Percentiles rank a stretch among this genome's conserved stretches.
Evolutionary conservation across 2,329 filamentous ascomycete genomes (phyloP).

Genomic region (Neonectria sp.): DNA sequence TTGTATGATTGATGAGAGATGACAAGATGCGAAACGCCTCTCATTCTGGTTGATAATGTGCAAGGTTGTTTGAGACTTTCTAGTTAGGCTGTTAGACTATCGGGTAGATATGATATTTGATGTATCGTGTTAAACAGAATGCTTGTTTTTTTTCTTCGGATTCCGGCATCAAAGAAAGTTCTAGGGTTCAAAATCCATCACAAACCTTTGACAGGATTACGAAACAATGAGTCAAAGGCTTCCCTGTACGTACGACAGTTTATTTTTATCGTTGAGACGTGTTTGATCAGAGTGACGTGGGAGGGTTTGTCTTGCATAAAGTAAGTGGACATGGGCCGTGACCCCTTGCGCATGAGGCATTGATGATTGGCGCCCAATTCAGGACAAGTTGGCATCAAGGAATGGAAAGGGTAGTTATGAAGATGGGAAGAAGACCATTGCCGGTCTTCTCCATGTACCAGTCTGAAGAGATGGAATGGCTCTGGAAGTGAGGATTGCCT

Average conservation of each 20-base stretch:
- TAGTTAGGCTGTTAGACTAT: background rate
- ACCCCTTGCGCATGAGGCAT: slow-evolving; percentile 31
- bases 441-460: background rate
- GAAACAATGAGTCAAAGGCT: background rate
- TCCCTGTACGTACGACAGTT: background rate
- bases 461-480: background rate
- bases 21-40: background rate
- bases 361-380: slow-evolving; percentile 27
- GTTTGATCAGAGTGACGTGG: slow-evolving; percentile 26
- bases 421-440: background rate
- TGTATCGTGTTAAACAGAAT: background rate
- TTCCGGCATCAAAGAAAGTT: background rate
- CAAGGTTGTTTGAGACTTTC: background rate
- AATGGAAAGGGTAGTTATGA: background rate
- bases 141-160: background rate
- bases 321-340: slow-evolving; percentile 32
- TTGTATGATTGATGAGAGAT: too few relatives aligned
- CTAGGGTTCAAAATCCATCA: background rate
- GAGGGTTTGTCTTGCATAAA: slow-evolving; percentile 32
- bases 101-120: background rate
- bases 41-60: background rate
- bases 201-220: background rate
- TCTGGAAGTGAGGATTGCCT: background rate
- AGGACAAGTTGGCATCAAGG: background rate
- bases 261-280: background rate